A percentile compares a stretch with the other conserved stretches of the same genome.
phyloP scores from a whole-genome alignment of 257 asterid species.

The Linaria vulgaris region DNA sequence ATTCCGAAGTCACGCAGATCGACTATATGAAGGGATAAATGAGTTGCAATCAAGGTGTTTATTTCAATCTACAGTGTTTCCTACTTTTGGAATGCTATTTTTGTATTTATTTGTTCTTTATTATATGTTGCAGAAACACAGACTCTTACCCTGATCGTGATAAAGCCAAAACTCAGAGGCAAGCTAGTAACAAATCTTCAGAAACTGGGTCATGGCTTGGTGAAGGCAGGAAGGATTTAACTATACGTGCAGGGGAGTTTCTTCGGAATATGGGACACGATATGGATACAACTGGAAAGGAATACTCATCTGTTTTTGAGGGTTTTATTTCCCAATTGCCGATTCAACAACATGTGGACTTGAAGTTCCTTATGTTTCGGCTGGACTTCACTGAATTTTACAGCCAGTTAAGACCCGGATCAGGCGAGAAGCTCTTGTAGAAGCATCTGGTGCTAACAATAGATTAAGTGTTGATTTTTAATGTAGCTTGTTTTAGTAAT shows the following conservation, averaged over 20 bases:
- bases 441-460: constrained; percentile 25
- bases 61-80: constrained; percentile 23
- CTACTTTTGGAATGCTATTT: constrained; percentile 14
- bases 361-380: constrained; percentile 93
- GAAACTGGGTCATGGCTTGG: constrained; percentile 81
- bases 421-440: constrained; percentile 47
- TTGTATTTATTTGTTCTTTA: constrained; percentile 21
- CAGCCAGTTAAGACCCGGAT: constrained; percentile 53
- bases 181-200: constrained; percentile 52
- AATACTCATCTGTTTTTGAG: constrained; percentile 78
- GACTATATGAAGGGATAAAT: constrained; percentile 87
- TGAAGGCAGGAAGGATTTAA: constrained; percentile 90
- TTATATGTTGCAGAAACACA: constrained; percentile 55
- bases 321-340: constrained; percentile 91
- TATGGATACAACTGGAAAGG: constrained; percentile 72
- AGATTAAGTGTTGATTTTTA: constrained; percentile 14
- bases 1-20: constrained; percentile 85
- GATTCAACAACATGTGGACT: constrained; percentile 76
- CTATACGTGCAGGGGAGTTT: constrained; percentile 84
- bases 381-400: constrained; percentile 92
- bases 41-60: constrained; percentile 90
- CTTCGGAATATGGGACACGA: constrained; percentile 71
- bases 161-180: constrained; percentile 45
- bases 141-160: constrained; percentile 47
- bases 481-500: constrained; percentile 22